phyloP scores from a whole-genome alignment of 768 basidiomycete genomes.

The Rhizopogon roseolus region DNA sequence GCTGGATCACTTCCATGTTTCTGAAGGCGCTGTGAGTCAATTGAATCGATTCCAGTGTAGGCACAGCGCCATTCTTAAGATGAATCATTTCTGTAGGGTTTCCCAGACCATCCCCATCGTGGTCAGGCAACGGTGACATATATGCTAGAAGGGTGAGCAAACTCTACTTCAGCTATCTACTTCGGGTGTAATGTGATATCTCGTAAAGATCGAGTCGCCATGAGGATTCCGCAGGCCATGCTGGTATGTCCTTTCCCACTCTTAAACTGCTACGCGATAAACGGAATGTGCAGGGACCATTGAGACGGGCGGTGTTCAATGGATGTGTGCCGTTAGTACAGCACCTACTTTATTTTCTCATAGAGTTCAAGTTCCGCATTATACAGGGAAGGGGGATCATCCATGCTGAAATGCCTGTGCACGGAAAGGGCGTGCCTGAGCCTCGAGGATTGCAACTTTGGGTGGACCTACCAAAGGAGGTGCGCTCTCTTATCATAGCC shows the following conservation, averaged over 20 bases:
- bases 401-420: constrained; percentile 87
- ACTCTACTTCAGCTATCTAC: not conserved
- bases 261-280: not conserved
- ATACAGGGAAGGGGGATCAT: constrained; percentile 64
- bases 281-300: constrained; percentile 34
- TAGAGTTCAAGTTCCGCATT: not conserved
- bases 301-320: constrained; percentile 82
- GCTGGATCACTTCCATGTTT: constrained; percentile 78
- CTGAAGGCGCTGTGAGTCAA: constrained; percentile 57
- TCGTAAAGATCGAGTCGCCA: constrained; percentile 62
- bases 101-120: constrained; percentile 91
- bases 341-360: not conserved
- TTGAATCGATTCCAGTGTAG: not conserved
- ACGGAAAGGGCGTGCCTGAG: constrained; percentile 58
- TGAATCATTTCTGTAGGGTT: constrained; percentile 45
- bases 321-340: constrained; percentile 79
- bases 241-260: constrained; percentile 32
- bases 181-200: not conserved
- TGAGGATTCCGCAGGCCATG: constrained; percentile 89
- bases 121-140: constrained; percentile 89
- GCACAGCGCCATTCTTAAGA: not conserved
- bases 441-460: constrained; percentile 86
- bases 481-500: constrained; percentile 16
- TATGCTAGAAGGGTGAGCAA: constrained; percentile 71
- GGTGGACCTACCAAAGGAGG: constrained; percentile 75